phyloP scores from a whole-genome alignment of 2,329 filamentous ascomycete genomes.

The Fusarium euwallaceae region DNA sequence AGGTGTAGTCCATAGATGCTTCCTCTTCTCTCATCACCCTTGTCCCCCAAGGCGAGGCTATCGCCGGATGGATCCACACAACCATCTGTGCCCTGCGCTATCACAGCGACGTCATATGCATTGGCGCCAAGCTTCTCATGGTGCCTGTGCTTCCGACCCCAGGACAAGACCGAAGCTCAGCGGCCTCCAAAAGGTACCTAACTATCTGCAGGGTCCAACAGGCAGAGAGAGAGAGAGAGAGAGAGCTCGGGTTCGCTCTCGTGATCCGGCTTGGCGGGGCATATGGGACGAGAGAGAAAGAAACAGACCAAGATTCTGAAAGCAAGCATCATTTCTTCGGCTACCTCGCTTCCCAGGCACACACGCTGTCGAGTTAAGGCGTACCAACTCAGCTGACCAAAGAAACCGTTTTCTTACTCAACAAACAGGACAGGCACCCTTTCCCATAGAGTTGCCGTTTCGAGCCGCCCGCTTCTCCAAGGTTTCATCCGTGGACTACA shows the following conservation, averaged over 20 bases:
- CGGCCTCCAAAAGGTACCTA: conserved; percentile 28
- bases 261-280: conserved; percentile 34
- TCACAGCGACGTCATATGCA: conserved; percentile 33
- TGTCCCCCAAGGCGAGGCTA: conserved; percentile 24
- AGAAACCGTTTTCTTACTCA: background rate
- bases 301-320: background rate
- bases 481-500: conserved; percentile 3
- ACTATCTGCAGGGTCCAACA: conserved; percentile 24
- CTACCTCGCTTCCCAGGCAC: background rate
- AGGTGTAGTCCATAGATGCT: background rate
- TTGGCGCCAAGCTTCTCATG: conserved; percentile 26
- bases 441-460: conserved; percentile 17
- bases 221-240: conserved; percentile 7
- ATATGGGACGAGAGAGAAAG: background rate
- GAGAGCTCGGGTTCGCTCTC: background rate
- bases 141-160: background rate
- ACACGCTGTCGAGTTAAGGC: background rate
- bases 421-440: background rate
- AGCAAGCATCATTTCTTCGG: background rate
- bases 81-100: conserved; percentile 3
- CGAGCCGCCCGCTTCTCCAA: conserved; percentile 28
- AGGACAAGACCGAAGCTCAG: conserved; percentile 3
- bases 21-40: background rate
- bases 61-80: conserved; percentile 21
- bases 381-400: background rate